Evolutionary conservation across 2,329 filamentous ascomycete genomes (phyloP), one percentile per base, ranked within the genome.

Genomic region (Hymenotorrendiella dingleyae): DNA sequence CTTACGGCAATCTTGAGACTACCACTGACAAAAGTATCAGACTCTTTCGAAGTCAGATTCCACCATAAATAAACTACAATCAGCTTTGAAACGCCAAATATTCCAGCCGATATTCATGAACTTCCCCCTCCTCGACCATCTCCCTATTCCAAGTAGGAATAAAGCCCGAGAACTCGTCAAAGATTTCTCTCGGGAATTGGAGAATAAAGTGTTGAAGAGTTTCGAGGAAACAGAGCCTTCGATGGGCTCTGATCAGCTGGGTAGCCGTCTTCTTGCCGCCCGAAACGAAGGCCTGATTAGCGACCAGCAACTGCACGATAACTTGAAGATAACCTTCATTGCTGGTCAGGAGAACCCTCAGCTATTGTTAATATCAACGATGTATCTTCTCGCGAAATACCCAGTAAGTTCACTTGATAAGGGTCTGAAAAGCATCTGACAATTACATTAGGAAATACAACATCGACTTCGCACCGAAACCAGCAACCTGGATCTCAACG

Each of bases 281-380:
- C 30, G 40, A 23, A 26, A 42, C 10, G 40, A 42, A 14, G 40
- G 40, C 30, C 26, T 36, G 5, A 36, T 42, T 14, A 29, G 24
- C 24, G 20, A 42, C 4, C 23, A 23, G 14, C 40, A 42, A 24
- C 17, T 42, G n/a, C 40, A 27, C 12, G 40, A 42, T 24, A 42
- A 36, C 26, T 21, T 42, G 10, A 42, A 42, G 16, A 24, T 33
- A 14, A 33, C 40, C 6, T 42, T 42, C 30, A 24, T 36, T 14
- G 40, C 32, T 3, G 40, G 32, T 16, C 40, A 42, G 26, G 40
- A 42, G 27, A 42, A 42, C 20, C 40, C 40, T 11, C 40, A 42
- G 17, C 16, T 42, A 2, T 30, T 42, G n/a, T 36, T 37, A 14
- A 42, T 26, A 12, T 42, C 40, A 16, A 42, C 19, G 10, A 28